Conservation (phyloP, 1,139 yeast genomes). For the Taphrina deformans region DNA sequence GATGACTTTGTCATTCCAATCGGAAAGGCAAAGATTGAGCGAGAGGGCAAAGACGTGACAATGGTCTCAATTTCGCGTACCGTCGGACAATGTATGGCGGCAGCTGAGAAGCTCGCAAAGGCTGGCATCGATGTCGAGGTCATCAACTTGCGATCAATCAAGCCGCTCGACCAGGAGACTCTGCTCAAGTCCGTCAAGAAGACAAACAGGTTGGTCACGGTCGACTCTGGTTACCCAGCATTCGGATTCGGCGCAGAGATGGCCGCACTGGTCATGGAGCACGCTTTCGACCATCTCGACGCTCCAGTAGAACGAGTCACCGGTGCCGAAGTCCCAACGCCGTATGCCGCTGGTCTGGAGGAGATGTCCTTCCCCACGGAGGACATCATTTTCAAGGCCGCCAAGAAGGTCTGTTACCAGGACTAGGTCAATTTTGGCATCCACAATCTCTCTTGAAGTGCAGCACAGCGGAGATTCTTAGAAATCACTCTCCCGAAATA, state of each 20-base stretch:
- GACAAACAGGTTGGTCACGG: conserved; percentile 94
- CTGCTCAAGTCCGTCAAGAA: conserved; percentile 87
- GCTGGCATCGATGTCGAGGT: conserved; percentile 92
- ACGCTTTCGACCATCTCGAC: conserved; percentile 96
- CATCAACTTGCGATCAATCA: conserved; percentile 90
- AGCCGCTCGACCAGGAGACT: conserved; percentile 90
- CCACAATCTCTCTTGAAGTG: neutral
- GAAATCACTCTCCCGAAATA: neutral
- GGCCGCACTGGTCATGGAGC: conserved; percentile 98
- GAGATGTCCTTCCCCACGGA: conserved; percentile 98
- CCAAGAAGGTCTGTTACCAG: conserved; percentile 40
- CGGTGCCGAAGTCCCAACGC: conserved; percentile 99
- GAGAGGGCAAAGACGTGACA: conserved; percentile 86
- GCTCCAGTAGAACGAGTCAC: conserved; percentile 99
- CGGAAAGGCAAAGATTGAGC: conserved; percentile 94
- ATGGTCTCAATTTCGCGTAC: conserved; percentile 90
- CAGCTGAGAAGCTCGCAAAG: conserved; percentile 82
- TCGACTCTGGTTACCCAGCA: conserved; percentile 97
- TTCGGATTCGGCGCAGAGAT: conserved; percentile 99
- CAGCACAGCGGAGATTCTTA: neutral
- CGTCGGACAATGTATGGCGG: conserved; percentile 78
- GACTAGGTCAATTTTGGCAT: neutral
- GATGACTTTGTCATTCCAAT: conserved; percentile 89
- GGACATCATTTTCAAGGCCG: conserved; percentile 70
- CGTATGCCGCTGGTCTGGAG: conserved; percentile 94